Base-by-base conservation (phyloP, 2,329 filamentous ascomycete species). In the Aspergillus pseudoviridinutans region DNA sequence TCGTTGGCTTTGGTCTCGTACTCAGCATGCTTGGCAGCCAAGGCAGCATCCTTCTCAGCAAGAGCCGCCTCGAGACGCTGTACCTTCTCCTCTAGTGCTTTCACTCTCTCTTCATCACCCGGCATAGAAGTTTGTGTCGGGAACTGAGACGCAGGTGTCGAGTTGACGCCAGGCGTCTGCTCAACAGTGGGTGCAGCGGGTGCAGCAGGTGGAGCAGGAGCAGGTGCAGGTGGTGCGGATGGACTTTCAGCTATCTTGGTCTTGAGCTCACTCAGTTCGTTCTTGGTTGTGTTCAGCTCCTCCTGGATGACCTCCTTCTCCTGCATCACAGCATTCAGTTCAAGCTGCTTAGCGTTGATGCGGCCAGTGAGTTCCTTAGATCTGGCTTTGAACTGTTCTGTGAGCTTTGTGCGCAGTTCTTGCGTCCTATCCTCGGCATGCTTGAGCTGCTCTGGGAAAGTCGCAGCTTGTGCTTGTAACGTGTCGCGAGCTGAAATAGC, bases 261-360 rank as follows among this genome's bases (percentile, higher is more conserved):
- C 64, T 76, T 77, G 38, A 76, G 57, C 3, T 61, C 57, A 29
- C 68, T 68, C 46, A 89, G 80, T 65, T 91, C 86, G 5, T 82
- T 77, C 55, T 85, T 82, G 1, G 82, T 83, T 9, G 79, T 76
- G 53, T 87, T 80, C 12, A 96, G 77, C 66, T 92, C 87, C 57
- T 84, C 77, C 62, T 91, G 84, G n/a, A 90, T 79, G 2, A 79
- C 79, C 20, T 86, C 80, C 72, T 90, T 92, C 70, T 94, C 87
- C 9, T 85, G 79, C 6, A 78, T 65, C 17, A 76, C 73, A 5
- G 72, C 66, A 55, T 81, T 77, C 7, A 82, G 69, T 51, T 83
- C 78, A 9, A 67, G 63, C 54, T 82, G 77, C 62, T 80, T 80
- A 47, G 81, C 79, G 35, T 78, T 79, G 59, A 86, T 86, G 54